phyloP scores from a whole-genome alignment of 805 yeast genomes.

The Lachancea sp. region DNA sequence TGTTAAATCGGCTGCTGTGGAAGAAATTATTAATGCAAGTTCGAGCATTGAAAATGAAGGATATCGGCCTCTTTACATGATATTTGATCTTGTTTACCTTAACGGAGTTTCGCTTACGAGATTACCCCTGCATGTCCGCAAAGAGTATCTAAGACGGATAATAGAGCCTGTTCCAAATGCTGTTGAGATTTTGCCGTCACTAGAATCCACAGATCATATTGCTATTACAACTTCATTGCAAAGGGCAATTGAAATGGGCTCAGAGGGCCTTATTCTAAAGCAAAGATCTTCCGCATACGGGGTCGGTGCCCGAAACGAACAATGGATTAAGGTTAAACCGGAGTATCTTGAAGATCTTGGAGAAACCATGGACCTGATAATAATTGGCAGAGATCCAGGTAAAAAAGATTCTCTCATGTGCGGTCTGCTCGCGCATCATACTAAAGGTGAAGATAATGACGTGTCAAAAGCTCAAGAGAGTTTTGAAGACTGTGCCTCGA shows the following conservation, averaged over 20 bases:
- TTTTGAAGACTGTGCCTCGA: conserved; percentile 7
- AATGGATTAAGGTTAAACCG: conserved; percentile 91
- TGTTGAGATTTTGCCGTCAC: conserved; percentile 44
- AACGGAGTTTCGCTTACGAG: conserved; percentile 60
- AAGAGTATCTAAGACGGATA: conserved; percentile 41
- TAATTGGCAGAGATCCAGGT: conserved; percentile 74
- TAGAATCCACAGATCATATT: conserved; percentile 37
- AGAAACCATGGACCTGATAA: conserved; percentile 71
- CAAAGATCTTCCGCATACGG: conserved; percentile 51
- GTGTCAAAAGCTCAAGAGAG: conserved; percentile 5
- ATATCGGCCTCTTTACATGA: conserved; percentile 50
- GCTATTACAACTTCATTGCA: conserved; percentile 54
- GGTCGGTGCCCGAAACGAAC: conserved; percentile 51
- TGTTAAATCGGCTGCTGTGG: conserved; percentile 62
- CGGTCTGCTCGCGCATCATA: conserved; percentile 51
- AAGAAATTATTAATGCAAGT: conserved; percentile 41
- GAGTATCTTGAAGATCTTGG: conserved; percentile 84
- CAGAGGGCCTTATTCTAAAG: conserved; percentile 83
- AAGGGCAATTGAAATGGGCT: conserved; percentile 50
- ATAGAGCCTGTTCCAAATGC: conserved; percentile 39
- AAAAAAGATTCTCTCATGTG: conserved; percentile 65
- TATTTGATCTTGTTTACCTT: conserved; percentile 66
- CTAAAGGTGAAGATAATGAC: conserved; percentile 16
- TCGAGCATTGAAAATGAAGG: conserved; percentile 33
- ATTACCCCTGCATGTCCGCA: conserved; percentile 50